Conservation (phyloP, 108 stramenopile genomes). For the Poteriospumella lacustris region DNA sequence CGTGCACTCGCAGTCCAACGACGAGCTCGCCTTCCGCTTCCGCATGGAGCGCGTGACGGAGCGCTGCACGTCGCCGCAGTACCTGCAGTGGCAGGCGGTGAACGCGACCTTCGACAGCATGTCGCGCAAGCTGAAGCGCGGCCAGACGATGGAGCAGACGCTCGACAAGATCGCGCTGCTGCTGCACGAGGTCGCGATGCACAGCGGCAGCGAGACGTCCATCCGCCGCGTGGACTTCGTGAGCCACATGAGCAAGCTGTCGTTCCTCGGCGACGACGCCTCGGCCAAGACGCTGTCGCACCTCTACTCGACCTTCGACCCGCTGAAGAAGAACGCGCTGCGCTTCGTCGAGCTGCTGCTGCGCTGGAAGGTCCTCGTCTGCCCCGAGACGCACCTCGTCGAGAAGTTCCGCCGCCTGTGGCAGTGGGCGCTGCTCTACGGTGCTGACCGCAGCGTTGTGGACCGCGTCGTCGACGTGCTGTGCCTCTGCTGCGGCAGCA, state of each 20-base stretch:
- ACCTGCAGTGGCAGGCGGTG: not conserved
- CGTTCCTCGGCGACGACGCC: not conserved
- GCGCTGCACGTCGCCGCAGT: not conserved
- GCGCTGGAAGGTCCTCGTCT: not conserved
- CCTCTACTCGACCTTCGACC: conserved; percentile 16
- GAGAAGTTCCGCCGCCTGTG: not conserved
- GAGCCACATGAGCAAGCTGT: not conserved
- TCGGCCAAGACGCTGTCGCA: not conserved
- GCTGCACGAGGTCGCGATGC: not conserved
- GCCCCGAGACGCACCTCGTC: not conserved
- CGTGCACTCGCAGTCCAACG: not conserved
- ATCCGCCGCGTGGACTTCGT: not conserved
- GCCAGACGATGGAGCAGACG: not conserved
- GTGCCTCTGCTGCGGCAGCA: not conserved
- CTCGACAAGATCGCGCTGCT: not conserved
- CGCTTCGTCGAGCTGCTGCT: not conserved
- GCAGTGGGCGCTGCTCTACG: not conserved
- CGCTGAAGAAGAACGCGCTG: not conserved
- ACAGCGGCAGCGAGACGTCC: not conserved
- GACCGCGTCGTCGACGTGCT: not conserved
- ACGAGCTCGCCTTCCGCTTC: not conserved
- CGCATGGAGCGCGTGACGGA: not conserved
- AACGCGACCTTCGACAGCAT: not conserved
- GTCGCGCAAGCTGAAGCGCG: not conserved
- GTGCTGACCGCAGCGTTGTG: not conserved